Conservation (phyloP, 768 basidiomycete species). For the Russula olivacea region DNA sequence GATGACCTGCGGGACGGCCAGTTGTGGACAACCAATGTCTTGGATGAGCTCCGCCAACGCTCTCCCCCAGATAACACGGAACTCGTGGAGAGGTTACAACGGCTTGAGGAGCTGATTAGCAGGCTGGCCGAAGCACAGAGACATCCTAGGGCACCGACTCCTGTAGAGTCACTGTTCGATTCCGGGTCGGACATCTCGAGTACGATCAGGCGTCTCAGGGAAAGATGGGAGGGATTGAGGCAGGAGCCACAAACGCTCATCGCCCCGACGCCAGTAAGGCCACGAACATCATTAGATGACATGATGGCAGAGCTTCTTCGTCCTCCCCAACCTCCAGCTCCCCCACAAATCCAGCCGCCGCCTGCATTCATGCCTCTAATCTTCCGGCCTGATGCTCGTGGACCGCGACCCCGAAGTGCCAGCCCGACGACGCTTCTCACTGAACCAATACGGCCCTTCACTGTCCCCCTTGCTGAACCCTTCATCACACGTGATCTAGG, state of each 20-base stretch:
- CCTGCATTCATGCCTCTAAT: slow-evolving; percentile 50
- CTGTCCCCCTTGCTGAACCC: slow-evolving; percentile 16
- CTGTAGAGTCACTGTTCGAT: slow-evolving; percentile 32
- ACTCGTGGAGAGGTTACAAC: slow-evolving; percentile 19
- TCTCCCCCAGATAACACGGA: slow-evolving; percentile 36
- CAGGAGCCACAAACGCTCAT: slow-evolving; percentile 38
- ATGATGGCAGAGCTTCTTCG: slow-evolving; percentile 56
- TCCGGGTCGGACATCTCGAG: slow-evolving; percentile 30
- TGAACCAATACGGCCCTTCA: slow-evolving; percentile 28
- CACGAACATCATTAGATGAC: slow-evolving; percentile 51
- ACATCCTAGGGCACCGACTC: slow-evolving; percentile 23
- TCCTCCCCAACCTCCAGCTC: slow-evolving; percentile 38
- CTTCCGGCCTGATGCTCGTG: slow-evolving; percentile 44
- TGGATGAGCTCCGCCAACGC: slow-evolving; percentile 55
- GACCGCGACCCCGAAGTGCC: slow-evolving; percentile 37
- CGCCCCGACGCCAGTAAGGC: slow-evolving; percentile 37
- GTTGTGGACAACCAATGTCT: slow-evolving; percentile 47
- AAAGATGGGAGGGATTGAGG: slow-evolving; percentile 28
- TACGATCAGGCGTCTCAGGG: slow-evolving; percentile 29
- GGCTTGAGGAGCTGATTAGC: slow-evolving; percentile 23
- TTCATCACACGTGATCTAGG: slow-evolving; percentile 15
- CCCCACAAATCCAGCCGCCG: slow-evolving; percentile 40
- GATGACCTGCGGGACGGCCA: slow-evolving; percentile 60
- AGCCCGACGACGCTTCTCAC: slow-evolving; percentile 34
- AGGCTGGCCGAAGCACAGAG: slow-evolving; percentile 15